These are phyloP conservation scores for Otatea glauca DNA, from an alignment of 176 grass and related monocot genomes.

Conservation along the genomic window DNA sequence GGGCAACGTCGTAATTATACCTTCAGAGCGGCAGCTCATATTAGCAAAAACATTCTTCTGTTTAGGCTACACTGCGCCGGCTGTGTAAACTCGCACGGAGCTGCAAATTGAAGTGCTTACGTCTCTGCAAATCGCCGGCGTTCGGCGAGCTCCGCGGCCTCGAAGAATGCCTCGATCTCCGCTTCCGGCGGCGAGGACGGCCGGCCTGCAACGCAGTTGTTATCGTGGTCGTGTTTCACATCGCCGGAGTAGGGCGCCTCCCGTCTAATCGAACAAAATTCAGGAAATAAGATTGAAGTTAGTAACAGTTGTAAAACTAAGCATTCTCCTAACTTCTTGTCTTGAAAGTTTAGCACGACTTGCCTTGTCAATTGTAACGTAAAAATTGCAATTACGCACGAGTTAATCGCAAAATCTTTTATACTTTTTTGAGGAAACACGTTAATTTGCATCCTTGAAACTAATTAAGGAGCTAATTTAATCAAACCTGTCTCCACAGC, in stretches of 20 bases:
- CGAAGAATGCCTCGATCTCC: slow-evolving; percentile 72
- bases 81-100: neutral
- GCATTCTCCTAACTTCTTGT: neutral
- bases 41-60: neutral
- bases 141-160: slow-evolving; percentile 50
- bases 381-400: neutral
- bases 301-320: too few species aligned
- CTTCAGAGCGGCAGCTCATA: slow-evolving; percentile 17
- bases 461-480: neutral
- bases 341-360: neutral
- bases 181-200: neutral
- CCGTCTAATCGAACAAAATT: neutral
- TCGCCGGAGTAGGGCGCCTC: neutral
- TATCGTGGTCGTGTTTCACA: neutral
- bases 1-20: slow-evolving; percentile 62
- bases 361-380: neutral
- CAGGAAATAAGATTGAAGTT: neutral
- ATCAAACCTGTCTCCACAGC: neutral
- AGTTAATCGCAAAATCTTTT: neutral
- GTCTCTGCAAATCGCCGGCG: slow-evolving; percentile 50
- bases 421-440: neutral
- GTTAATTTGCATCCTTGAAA: neutral
- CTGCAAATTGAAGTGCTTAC: slow-evolving; percentile 15
- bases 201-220: neutral
- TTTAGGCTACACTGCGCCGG: neutral